A percentile compares a stretch with the other conserved stretches of the same genome.
Evolutionary conservation across 2,329 filamentous ascomycete species (phyloP).

Genomic region (Bipolaris zeicola): DNA sequence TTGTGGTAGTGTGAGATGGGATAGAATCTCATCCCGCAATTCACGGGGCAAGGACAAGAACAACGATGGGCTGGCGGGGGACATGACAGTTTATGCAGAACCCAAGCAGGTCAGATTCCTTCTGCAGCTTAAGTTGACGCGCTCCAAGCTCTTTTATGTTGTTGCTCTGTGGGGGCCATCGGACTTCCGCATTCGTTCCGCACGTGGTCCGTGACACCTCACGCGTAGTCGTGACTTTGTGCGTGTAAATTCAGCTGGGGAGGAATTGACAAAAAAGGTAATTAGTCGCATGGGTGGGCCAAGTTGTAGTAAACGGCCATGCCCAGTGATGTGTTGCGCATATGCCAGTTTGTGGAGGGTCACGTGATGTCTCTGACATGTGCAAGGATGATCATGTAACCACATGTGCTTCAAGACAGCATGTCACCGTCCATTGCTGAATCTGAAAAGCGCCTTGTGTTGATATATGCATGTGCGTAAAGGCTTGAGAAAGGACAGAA

Average conservation of each 20-base stretch:
- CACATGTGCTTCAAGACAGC: not conserved
- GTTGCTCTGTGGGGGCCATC: conserved; percentile 1
- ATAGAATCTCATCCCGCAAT: conserved; percentile 35
- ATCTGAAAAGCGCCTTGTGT: not conserved
- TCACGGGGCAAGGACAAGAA: conserved; percentile 35
- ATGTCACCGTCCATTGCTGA: not conserved
- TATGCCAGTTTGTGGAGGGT: not conserved
- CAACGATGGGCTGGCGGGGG: not conserved
- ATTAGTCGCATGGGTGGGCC: too few relatives aligned
- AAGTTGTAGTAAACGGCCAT: too few relatives aligned
- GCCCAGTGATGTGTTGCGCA: not conserved
- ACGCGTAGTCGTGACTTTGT: not conserved
- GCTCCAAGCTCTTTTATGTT: not conserved
- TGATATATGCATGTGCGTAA: not conserved
- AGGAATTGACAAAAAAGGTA: not conserved
- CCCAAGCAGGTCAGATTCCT: not conserved
- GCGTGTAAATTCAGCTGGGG: not conserved
- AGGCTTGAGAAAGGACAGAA: not conserved
- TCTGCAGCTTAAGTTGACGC: not conserved
- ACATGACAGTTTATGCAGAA: not conserved
- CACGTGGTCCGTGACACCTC: conserved; percentile 1
- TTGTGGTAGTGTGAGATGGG: conserved; percentile 23
- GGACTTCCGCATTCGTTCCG: conserved; percentile 6
- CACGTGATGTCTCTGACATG: not conserved
- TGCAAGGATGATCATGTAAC: not conserved